These are phyloP conservation scores for Zizania latifolia DNA, from an alignment of 176 grass and related monocot species.

Conservation along the genomic window DNA sequence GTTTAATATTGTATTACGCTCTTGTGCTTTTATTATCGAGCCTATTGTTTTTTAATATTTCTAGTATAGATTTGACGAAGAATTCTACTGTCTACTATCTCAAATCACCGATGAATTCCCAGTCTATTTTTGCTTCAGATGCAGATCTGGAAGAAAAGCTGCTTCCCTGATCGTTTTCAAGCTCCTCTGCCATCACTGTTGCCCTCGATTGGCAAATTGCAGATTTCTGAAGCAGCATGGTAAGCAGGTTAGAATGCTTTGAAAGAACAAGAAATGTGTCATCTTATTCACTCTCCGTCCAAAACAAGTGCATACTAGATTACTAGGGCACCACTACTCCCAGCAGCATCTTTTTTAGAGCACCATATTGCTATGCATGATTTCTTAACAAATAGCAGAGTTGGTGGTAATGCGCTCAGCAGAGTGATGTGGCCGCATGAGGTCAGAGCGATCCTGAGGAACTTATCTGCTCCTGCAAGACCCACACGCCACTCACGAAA, in stretches of 20 bases:
- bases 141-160: not conserved
- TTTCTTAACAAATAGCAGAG: not conserved
- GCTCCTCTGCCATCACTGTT: not conserved
- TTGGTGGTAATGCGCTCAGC: not conserved
- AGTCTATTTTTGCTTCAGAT: slow-evolving; percentile 3
- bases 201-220: not conserved
- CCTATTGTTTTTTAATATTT: not conserved
- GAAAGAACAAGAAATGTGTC: not conserved
- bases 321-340: not conserved
- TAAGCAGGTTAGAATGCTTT: not conserved
- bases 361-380: not conserved
- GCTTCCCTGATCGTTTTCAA: not conserved
- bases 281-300: not conserved
- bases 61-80: not conserved
- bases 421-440: not conserved
- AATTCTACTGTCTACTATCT: not conserved
- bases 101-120: not conserved
- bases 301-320: not conserved
- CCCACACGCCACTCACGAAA: not conserved
- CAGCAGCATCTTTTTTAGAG: not conserved
- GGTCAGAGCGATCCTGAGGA: not conserved
- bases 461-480: not conserved
- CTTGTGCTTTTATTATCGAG: not conserved
- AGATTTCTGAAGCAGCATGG: not conserved
- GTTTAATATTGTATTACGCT: not conserved